A percentile compares a stretch with the other conserved stretches of the same genome.
These are phyloP conservation scores for Cryptococcus sp. DNA, from an alignment of 1,284 basidiomycete species.

Conservation along the genomic window DNA sequence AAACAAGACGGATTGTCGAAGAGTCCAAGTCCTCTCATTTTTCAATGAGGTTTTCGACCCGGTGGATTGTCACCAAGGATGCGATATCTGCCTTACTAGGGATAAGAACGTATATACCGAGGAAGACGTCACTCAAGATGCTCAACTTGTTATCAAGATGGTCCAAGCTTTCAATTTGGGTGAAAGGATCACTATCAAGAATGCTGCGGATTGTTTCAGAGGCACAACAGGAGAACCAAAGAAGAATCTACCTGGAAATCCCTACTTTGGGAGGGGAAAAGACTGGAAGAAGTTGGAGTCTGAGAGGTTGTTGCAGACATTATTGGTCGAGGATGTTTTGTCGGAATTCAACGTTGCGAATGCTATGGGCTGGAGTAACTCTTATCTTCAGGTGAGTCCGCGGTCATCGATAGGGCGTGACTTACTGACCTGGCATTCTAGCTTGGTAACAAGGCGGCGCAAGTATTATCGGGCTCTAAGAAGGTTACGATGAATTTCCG, in stretches of 20 bases:
- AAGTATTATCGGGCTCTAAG: slow-evolving; percentile 24
- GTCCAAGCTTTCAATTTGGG: slow-evolving; percentile 21
- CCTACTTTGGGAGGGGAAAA: slow-evolving; percentile 34
- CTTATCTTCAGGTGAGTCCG: slow-evolving; percentile 42
- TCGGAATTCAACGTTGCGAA: slow-evolving; percentile 33
- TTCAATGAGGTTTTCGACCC: slow-evolving; percentile 47
- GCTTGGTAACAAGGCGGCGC: slow-evolving; percentile 26
- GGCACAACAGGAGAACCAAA: slow-evolving; percentile 28
- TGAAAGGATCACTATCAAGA: slow-evolving; percentile 37
- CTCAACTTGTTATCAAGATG: slow-evolving; percentile 32
- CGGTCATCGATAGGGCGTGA: neutral
- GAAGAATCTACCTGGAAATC: slow-evolving; percentile 31
- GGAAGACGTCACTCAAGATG: slow-evolving; percentile 39
- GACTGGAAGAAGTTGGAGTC: slow-evolving; percentile 37
- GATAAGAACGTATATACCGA: slow-evolving; percentile 25
- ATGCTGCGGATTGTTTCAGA: slow-evolving; percentile 40
- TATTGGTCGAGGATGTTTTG: slow-evolving; percentile 40
- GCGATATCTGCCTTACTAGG: slow-evolving; percentile 43
- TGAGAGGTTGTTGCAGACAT: slow-evolving; percentile 39
- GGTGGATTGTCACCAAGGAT: slow-evolving; percentile 39
- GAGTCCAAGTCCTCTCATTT: slow-evolving; percentile 67
- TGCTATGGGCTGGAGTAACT: slow-evolving; percentile 39
- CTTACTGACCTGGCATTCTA: slow-evolving; percentile 5
- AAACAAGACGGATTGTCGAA: slow-evolving; percentile 80
- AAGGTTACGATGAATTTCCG: slow-evolving; percentile 33